Evolutionary conservation across 306 rosid genomes (phyloP), one percentile per base, ranked within the genome.

Genomic region (Mucuna pruriens): DNA sequence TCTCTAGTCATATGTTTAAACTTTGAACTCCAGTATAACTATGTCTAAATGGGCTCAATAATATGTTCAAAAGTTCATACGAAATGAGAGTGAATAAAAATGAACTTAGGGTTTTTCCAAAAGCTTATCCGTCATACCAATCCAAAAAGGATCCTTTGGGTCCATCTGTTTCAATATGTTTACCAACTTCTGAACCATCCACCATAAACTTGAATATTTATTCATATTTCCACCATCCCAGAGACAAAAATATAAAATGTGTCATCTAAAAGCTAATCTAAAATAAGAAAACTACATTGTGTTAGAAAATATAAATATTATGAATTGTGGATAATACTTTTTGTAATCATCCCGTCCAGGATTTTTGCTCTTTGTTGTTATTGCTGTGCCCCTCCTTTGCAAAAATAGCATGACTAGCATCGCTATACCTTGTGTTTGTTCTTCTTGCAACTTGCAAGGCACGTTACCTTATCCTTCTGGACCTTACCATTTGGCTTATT

Each of bases 291-390:
- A 76, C 8, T 63, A n/a, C 16, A 12, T 1, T 22, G 42, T 23
- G 6, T 9, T 0, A 25, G 11, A 74, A 74, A 75, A 60, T 1
- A 40, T 61, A 61, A 74, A 9, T 4, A 44, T 25, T 6, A 20
- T 57, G n/a, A 80, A 25, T 61, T 20, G 13, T 26, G 34, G 3
- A 73, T 5, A 69, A n/a, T 83, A 93, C 99, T 90, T 93, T 81
- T 95, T 93, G 88, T 95, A 95, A 88, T 95, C 97, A 63, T 95
- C 97, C 1, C 98, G 97, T 11, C 86, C 91, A n/a, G 94, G n/a
- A n/a, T n/a, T n/a, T n/a, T n/a, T n/a, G n/a, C n/a, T n/a, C n/a
- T n/a, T n/a, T n/a, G n/a, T n/a, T n/a, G n/a, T n/a, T n/a, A n/a
- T n/a, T n/a, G n/a, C n/a, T n/a, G n/a, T n/a, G n/a, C n/a, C n/a